Evolutionary conservation across 768 basidiomycete species (phyloP).

Genomic region (Kwoniella pini): DNA sequence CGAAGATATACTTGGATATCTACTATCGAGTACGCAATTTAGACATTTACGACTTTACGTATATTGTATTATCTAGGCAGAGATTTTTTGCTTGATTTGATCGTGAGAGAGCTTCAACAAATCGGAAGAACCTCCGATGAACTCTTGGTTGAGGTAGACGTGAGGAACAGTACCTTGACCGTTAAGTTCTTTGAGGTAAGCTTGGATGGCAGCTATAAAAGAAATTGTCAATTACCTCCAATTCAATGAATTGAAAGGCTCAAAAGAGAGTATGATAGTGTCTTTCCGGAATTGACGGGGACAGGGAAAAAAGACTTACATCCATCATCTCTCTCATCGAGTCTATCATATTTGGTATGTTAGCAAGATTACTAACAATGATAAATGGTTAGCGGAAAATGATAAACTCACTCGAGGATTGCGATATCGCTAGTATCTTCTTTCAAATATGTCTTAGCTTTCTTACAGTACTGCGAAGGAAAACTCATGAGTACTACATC

Average conservation of each 20-base stretch:
- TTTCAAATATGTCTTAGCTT: conserved; percentile 38
- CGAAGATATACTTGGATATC: too few species aligned
- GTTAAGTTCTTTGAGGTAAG: conserved; percentile 45
- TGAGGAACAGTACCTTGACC: conserved; percentile 54
- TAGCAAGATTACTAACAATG: neutral
- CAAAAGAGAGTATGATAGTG: neutral
- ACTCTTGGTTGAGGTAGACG: conserved; percentile 52
- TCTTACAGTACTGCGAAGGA: conserved; percentile 38
- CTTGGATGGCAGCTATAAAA: conserved; percentile 47
- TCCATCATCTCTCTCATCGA: conserved; percentile 50
- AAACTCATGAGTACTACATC: neutral
- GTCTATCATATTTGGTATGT: too few species aligned
- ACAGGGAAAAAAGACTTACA: conserved; percentile 30
- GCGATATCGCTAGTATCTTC: conserved; percentile 38
- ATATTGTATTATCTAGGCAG: conserved; percentile 11
- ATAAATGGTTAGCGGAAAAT: neutral
- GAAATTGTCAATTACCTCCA: neutral
- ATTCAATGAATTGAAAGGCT: neutral
- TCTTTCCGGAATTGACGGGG: neutral
- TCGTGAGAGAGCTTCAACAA: conserved; percentile 40
- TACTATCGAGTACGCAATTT: too few species aligned
- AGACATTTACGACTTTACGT: too few species aligned
- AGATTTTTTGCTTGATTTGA: conserved; percentile 39
- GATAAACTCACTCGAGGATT: conserved; percentile 33
- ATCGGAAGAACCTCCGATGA: conserved; percentile 53